These are phyloP conservation scores for Mariannaea elegans DNA, from an alignment of 2,329 filamentous ascomycete species.

Conservation along the genomic window DNA sequence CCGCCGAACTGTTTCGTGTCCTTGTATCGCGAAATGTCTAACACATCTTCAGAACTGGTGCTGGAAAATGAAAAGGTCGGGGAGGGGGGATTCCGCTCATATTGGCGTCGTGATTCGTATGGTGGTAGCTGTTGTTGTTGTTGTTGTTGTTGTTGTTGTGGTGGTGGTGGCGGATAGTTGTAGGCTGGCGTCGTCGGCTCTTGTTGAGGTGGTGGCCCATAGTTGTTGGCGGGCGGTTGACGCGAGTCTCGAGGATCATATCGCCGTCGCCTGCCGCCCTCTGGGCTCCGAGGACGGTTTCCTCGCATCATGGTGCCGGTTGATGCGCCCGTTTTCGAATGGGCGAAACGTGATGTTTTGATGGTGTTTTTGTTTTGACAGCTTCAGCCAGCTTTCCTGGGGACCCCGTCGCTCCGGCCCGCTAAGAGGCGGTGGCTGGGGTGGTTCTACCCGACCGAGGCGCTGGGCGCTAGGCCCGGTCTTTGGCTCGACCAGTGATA, in stretches of 20 bases:
- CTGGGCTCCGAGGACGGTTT: constrained; percentile 64
- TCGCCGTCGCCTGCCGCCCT: constrained; percentile 61
- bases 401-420: constrained; percentile 36
- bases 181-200: constrained; percentile 27
- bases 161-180: constrained; percentile 27
- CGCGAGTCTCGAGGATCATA: constrained; percentile 46
- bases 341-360: constrained; percentile 31
- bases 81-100: constrained; percentile 41
- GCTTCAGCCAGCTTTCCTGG: constrained; percentile 35
- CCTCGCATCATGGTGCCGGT: constrained; percentile 61
- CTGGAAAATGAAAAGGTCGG: constrained; percentile 54
- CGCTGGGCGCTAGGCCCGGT: constrained; percentile 30
- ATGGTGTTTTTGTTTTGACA: constrained; percentile 43
- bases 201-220: constrained; percentile 21
- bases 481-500: constrained; percentile 13
- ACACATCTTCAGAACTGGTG: constrained; percentile 65
- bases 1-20: constrained; percentile 59
- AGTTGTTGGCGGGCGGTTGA: constrained; percentile 39
- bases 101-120: constrained; percentile 34
- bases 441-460: constrained; percentile 26
- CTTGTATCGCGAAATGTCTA: constrained; percentile 71
- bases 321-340: constrained; percentile 35
- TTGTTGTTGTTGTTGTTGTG: neutral
- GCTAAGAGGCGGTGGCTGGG: constrained; percentile 44
- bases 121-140: neutral